These are phyloP conservation scores for Leccinum angustisporum DNA, from an alignment of 1,284 basidiomycete species.

Conservation along the genomic window DNA sequence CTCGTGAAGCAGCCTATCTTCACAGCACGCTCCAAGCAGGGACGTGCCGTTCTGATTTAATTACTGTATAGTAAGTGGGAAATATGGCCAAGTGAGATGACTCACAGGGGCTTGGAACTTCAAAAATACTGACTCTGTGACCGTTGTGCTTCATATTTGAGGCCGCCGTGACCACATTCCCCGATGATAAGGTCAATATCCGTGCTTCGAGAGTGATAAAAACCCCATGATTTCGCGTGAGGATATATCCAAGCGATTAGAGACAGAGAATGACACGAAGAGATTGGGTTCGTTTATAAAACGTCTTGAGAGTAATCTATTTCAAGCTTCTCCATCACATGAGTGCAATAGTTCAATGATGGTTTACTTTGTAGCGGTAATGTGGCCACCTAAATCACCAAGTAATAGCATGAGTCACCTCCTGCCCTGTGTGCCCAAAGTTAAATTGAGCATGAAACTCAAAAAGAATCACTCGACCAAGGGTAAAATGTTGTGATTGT, in stretches of 20 bases:
- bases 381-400: neutral
- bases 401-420: neutral
- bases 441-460: neutral
- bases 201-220: neutral
- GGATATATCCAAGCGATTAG: slow-evolving; percentile 1
- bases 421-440: neutral
- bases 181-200: slow-evolving; percentile 5
- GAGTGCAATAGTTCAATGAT: neutral
- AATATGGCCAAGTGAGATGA: slow-evolving; percentile 6
- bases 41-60: slow-evolving; percentile 11
- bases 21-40: slow-evolving; percentile 5
- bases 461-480: neutral
- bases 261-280: neutral
- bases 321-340: neutral
- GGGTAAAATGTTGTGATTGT: neutral
- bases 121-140: slow-evolving; percentile 23
- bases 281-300: neutral
- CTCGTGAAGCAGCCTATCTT: slow-evolving; percentile 3
- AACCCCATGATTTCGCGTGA: neutral
- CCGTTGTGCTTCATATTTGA: slow-evolving; percentile 25
- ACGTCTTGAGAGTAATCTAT: neutral
- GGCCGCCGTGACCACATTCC: slow-evolving; percentile 31
- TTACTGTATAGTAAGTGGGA: neutral
- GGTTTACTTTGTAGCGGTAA: neutral
- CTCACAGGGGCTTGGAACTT: slow-evolving; percentile 15